Evolutionary conservation across 1,139 yeast species (phyloP), one percentile per base, ranked within the genome.

Genomic region (Taphrina betulina): DNA sequence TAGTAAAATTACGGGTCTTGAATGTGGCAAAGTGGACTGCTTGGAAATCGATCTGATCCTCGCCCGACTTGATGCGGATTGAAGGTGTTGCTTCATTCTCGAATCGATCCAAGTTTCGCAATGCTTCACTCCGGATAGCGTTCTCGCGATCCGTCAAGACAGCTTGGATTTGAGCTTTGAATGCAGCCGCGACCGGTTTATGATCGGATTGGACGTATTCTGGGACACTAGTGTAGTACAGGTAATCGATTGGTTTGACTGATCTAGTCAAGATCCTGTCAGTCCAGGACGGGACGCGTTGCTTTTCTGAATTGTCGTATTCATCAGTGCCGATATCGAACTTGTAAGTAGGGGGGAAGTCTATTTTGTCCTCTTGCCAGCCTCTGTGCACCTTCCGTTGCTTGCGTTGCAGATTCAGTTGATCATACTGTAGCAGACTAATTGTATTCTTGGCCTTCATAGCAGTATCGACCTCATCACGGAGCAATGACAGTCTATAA

Each of bases 261-360:
- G 53, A 44, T 7, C 45, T 17, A n/a, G 37, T 45, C 33, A 61
- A 41, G 20, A 84, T 77, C 50, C 94, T 72, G 65, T 87, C 95
- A 0, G 95, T 85, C 77, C 88, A 87, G 0, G 92, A 84, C 0
- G 95, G 95, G 2, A 78, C 72, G 60, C 95, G 73, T 56, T 76
- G 78, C 44, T 74, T 71, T 62, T 82, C 87, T 58, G 79, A 45
- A n/a, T 61, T 44, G 14, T 65, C 63, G 22, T 63, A 62, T 34
- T 58, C 62, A 35, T 53, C 61, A 7, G 58, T 60, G 26, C 66
- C 66, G 12, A 72, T 59, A 56, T 72, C 75, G 63, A 71, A 79
- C 66, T 85, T 86, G 69, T 83, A 87, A 1, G 95, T 85, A 0
- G 95, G 95, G 2, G 81, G 74, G 65, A 87, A 86, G n/a, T 67